These are phyloP conservation scores for Citrus maxima DNA, from an alignment of 345 rosid genomes.

Conservation along the genomic window DNA sequence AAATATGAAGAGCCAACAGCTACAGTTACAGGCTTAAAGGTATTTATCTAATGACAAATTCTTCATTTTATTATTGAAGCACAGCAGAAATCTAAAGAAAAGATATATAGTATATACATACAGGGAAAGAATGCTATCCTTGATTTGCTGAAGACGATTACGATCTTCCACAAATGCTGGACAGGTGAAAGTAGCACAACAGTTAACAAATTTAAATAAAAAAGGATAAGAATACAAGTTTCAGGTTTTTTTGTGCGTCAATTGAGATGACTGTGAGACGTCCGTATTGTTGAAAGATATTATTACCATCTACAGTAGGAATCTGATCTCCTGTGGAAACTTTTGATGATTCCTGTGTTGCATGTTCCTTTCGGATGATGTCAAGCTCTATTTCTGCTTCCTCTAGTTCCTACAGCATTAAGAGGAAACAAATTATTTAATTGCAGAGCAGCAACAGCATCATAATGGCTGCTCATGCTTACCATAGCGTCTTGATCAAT, in stretches of 20 bases:
- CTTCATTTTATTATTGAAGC: background rate
- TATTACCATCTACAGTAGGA: conserved; percentile 33
- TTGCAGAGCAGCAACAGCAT: conserved; percentile 1
- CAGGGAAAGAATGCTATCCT: conserved; percentile 57
- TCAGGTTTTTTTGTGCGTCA: background rate
- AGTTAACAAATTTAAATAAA: background rate
- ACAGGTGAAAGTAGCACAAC: conserved; percentile 12
- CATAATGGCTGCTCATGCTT: conserved; percentile 15
- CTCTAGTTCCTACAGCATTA: conserved; percentile 53
- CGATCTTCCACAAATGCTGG: conserved; percentile 47
- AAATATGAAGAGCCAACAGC: background rate
- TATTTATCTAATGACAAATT: background rate
- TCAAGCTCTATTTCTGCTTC: conserved; percentile 77
- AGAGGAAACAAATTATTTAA: conserved; percentile 8
- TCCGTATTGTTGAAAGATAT: background rate
- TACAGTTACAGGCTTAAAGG: background rate
- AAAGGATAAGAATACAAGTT: background rate
- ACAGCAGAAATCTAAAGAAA: conserved; percentile 4
- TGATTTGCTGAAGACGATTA: conserved; percentile 65
- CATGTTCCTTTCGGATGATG: conserved; percentile 47
- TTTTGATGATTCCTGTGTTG: conserved; percentile 27
- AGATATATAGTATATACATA: conserved; percentile 27
- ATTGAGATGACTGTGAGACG: background rate
- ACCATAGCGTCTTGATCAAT: conserved; percentile 53
- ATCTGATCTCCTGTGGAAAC: conserved; percentile 29